Evolutionary conservation across 2,329 filamentous ascomycete species (phyloP), one percentile per base, ranked within the genome.

Genomic region (Aureobasidium sp.): DNA sequence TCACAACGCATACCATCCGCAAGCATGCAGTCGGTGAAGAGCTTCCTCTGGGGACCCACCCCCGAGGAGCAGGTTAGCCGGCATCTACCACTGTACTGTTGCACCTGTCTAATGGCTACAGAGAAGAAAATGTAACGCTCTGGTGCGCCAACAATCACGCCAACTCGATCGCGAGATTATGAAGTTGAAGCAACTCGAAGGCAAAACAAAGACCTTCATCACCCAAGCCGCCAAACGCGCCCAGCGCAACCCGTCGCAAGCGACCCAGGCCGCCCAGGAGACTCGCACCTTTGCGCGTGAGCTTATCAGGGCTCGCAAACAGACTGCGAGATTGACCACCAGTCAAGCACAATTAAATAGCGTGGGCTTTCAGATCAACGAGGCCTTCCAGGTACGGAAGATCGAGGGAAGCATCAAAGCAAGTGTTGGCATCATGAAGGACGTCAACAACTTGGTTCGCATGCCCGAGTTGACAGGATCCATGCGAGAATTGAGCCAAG

Each of bases 291-390:
- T 97, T 74, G 94, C 94, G 29, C 83, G 86, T 67, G 93, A 97
- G 75, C 83, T 97, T 54, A 85, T 97, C 65, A 86, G 89, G 58
- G 84, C 90, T 63, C 89, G 94, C 66, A 90, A 88, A 72, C 86
- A 91, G 65, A 83, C 82, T 21, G 77, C 81, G 34, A 86, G 94
- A 5, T 82, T 97, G 41, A 81, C 88, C 21, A 97, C 93, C 0
- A 88, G 87, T 69, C 95, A 95, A 73, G 94, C 94, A 2, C 94
- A 97, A 77, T 83, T 99, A 52, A 86, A 87, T 72, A 93, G 88
- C 67, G 93, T 99, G 47, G 88, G 93, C 75, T 96, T 97, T 91
- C 94, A 97, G 77, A 93, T 99, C 71, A 91, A 92, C 71, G 93
- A 97, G 78, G 92, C 94, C 1, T 97, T 97, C 75, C 90, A 91